phyloP scores from a whole-genome alignment of 2,329 filamentous ascomycete species.

The Pseudonectria foliicola region DNA sequence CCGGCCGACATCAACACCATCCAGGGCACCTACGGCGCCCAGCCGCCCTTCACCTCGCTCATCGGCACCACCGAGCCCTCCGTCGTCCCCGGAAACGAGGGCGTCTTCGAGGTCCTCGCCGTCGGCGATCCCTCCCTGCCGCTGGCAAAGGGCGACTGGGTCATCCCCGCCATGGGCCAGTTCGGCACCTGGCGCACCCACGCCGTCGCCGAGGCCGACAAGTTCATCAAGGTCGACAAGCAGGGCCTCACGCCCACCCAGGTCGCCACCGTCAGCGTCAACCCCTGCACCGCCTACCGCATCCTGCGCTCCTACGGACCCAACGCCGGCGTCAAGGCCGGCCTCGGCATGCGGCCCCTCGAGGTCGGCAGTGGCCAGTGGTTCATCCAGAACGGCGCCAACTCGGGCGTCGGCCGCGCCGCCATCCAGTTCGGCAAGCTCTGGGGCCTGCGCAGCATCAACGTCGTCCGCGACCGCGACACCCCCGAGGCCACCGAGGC shows the following conservation, averaged over 20 bases:
- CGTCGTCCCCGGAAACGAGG: slow-evolving; percentile 83
- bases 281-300: slow-evolving; percentile 89
- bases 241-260: slow-evolving; percentile 67
- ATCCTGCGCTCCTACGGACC: slow-evolving; percentile 77
- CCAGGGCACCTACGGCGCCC: slow-evolving; percentile 89
- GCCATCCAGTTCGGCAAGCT: slow-evolving; percentile 80
- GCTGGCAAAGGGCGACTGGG: slow-evolving; percentile 79
- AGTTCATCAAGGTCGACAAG: slow-evolving; percentile 64
- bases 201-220: slow-evolving; percentile 52
- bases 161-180: slow-evolving; percentile 74
- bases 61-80: slow-evolving; percentile 72
- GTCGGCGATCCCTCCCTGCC: slow-evolving; percentile 48
- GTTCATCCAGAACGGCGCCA: slow-evolving; percentile 96
- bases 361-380: slow-evolving; percentile 59
- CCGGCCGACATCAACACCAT: slow-evolving; percentile 97
- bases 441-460: slow-evolving; percentile 89
- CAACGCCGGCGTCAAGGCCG: slow-evolving; percentile 36
- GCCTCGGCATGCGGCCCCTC: slow-evolving; percentile 38
- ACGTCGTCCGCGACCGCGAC: slow-evolving; percentile 71
- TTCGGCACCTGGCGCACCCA: slow-evolving; percentile 97
- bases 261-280: slow-evolving; percentile 82
- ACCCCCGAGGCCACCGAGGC: slow-evolving; percentile 56
- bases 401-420: slow-evolving; percentile 83
- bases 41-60: slow-evolving; percentile 66
- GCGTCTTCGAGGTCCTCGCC: slow-evolving; percentile 80